Percentiles rank a stretch among this genome's conserved stretches.
phyloP scores from a whole-genome alignment of 495 filamentous ascomycete species.

The Penicillium ochrochloron region DNA sequence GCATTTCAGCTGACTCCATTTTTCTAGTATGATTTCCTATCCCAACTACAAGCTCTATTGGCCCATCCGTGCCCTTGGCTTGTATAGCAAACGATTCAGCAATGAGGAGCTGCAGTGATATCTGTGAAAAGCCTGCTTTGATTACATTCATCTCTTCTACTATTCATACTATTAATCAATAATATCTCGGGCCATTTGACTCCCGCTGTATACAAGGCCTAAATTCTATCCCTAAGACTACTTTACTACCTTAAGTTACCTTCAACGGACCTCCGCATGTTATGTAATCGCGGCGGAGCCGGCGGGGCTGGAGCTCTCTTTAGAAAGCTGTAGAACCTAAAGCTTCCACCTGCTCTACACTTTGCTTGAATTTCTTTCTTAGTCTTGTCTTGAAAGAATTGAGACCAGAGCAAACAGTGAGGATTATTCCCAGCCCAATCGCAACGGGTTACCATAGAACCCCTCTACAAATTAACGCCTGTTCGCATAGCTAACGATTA shows the following conservation, averaged over 20 bases:
- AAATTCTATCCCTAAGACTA: too few relatives aligned
- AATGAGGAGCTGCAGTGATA: conserved; percentile 54
- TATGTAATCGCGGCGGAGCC: conserved; percentile 17
- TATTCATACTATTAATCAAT: conserved; percentile 21
- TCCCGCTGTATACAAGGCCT: background rate
- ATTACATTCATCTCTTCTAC: background rate
- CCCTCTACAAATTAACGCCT: background rate
- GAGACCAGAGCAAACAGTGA: too few relatives aligned
- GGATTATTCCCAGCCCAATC: too few relatives aligned
- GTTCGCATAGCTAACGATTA: background rate
- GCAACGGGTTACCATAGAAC: too few relatives aligned
- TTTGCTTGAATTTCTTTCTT: background rate
- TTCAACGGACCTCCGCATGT: conserved; percentile 3
- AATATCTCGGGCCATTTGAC: conserved; percentile 9
- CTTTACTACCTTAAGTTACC: too few relatives aligned
- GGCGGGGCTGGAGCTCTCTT: conserved; percentile 2
- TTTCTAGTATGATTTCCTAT: conserved; percentile 89
- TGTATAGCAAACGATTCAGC: conserved; percentile 80
- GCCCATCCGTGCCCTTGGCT: conserved; percentile 88
- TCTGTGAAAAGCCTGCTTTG: background rate
- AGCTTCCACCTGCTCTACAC: background rate
- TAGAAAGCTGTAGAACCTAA: conserved; percentile 19
- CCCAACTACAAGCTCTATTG: conserved; percentile 99
- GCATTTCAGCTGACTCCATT: conserved; percentile 61
- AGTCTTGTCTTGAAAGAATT: background rate